Conservation (phyloP, 345 rosid species). For the Acer yangbiense region DNA sequence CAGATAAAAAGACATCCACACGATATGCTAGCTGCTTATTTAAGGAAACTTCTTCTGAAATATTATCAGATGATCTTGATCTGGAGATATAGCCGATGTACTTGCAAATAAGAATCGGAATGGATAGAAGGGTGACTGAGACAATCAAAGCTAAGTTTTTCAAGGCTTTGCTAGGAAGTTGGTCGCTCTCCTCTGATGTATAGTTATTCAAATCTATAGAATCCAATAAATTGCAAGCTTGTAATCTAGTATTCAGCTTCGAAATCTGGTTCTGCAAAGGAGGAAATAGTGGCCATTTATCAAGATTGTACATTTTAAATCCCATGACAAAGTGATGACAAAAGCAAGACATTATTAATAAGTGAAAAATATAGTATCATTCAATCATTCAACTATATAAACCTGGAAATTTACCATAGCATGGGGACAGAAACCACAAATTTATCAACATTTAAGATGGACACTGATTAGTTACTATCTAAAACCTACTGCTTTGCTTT, state of each 20-base stretch:
- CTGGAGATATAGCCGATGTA: slow-evolving; percentile 51
- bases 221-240: slow-evolving; percentile 44
- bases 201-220: slow-evolving; percentile 24
- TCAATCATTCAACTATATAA: neutral
- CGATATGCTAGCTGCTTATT: slow-evolving; percentile 59
- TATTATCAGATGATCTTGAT: slow-evolving; percentile 46
- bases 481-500: neutral
- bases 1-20: slow-evolving; percentile 54
- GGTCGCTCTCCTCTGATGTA: slow-evolving; percentile 29
- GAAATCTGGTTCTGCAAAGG: slow-evolving; percentile 50
- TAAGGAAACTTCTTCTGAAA: slow-evolving; percentile 53
- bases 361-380: neutral
- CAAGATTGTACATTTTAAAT: neutral
- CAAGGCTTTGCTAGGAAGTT: slow-evolving; percentile 33
- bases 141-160: slow-evolving; percentile 51
- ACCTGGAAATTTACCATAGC: neutral
- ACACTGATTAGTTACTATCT: neutral
- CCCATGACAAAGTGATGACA: neutral
- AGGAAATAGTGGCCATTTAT: slow-evolving; percentile 17
- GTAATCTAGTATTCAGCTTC: slow-evolving; percentile 35
- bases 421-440: neutral
- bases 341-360: neutral
- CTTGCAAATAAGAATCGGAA: slow-evolving; percentile 51
- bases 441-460: neutral
- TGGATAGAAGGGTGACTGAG: slow-evolving; percentile 45